These are phyloP conservation scores for Hydnomerulius pinastri DNA, from an alignment of 768 basidiomycete genomes.

Conservation along the genomic window DNA sequence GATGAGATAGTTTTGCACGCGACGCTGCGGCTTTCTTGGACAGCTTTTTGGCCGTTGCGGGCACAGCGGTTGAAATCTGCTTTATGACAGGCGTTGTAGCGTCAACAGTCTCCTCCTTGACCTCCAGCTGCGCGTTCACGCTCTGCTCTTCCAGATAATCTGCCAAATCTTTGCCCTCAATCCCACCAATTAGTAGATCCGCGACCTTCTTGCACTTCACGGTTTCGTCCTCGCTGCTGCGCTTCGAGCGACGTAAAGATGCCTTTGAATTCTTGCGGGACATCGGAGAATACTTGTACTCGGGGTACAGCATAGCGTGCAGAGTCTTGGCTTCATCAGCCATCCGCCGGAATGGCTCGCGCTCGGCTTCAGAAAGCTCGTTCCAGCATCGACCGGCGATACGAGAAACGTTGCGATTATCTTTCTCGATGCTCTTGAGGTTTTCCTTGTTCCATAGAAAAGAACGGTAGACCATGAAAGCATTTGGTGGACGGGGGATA, in stretches of 20 bases:
- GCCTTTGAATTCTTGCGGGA: slow-evolving; percentile 29
- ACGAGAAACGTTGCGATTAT: slow-evolving; percentile 73
- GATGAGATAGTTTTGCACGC: slow-evolving; percentile 1
- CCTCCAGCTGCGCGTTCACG: background rate
- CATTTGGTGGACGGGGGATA: slow-evolving; percentile 79
- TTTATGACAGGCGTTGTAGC: background rate
- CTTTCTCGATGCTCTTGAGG: slow-evolving; percentile 55
- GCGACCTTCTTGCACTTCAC: slow-evolving; percentile 43
- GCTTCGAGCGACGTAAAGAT: slow-evolving; percentile 36
- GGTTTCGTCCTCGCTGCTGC: slow-evolving; percentile 34
- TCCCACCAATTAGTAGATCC: slow-evolving; percentile 35
- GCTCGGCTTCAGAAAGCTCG: slow-evolving; percentile 47
- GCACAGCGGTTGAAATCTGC: background rate
- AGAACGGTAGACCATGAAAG: slow-evolving; percentile 83
- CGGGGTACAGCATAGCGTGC: slow-evolving; percentile 55
- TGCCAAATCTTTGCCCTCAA: slow-evolving; percentile 32
- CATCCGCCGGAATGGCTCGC: slow-evolving; percentile 44
- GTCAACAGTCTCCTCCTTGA: background rate
- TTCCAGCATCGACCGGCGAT: slow-evolving; percentile 74
- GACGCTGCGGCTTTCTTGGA: slow-evolving; percentile 11
- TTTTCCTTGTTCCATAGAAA: slow-evolving; percentile 56
- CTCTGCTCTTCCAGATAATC: slow-evolving; percentile 19
- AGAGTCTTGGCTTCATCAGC: slow-evolving; percentile 49
- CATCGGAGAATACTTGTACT: slow-evolving; percentile 64
- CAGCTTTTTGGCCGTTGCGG: background rate